Evolutionary conservation across 768 basidiomycete genomes (phyloP).

Genomic region (Russula sp.): DNA sequence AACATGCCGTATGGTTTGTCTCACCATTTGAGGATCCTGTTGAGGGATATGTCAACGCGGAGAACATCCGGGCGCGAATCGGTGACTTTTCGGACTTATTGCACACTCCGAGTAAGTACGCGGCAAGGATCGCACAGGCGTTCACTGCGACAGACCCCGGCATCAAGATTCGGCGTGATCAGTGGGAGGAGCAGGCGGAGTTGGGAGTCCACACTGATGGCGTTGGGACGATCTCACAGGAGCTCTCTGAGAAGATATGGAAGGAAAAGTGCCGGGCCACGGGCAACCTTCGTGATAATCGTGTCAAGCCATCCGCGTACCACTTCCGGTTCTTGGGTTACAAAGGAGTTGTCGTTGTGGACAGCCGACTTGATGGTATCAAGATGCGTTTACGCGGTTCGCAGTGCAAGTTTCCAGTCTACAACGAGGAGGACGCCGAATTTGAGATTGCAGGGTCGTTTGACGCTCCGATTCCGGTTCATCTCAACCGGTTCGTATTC

Average conservation of each 20-base stretch:
- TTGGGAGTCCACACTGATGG: conserved; percentile 72
- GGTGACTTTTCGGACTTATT: conserved; percentile 61
- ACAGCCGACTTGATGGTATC: conserved; percentile 52
- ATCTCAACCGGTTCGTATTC: conserved; percentile 62
- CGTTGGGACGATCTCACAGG: conserved; percentile 69
- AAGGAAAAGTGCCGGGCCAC: conserved; percentile 45
- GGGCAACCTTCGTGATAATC: not conserved
- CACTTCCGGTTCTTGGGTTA: conserved; percentile 79
- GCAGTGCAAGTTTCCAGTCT: conserved; percentile 72
- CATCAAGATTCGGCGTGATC: conserved; percentile 48
- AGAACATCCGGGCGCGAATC: conserved; percentile 55
- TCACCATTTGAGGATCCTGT: conserved; percentile 53
- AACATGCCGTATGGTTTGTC: conserved; percentile 84
- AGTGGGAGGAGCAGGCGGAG: conserved; percentile 68
- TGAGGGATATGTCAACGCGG: conserved; percentile 49
- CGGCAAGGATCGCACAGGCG: conserved; percentile 78
- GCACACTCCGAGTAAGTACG: conserved; percentile 67
- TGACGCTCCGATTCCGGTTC: conserved; percentile 54
- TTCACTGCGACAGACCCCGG: conserved; percentile 82
- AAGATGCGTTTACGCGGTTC: conserved; percentile 68
- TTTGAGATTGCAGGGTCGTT: conserved; percentile 75
- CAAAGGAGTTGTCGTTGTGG: conserved; percentile 78
- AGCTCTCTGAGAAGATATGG: conserved; percentile 62
- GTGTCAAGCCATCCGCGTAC: conserved; percentile 43
- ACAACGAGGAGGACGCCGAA: conserved; percentile 44